Percentiles rank a stretch among this genome's conserved stretches.
Evolutionary conservation across 768 basidiomycete species (phyloP).

Genomic region (Gautieria morchelliformis): DNA sequence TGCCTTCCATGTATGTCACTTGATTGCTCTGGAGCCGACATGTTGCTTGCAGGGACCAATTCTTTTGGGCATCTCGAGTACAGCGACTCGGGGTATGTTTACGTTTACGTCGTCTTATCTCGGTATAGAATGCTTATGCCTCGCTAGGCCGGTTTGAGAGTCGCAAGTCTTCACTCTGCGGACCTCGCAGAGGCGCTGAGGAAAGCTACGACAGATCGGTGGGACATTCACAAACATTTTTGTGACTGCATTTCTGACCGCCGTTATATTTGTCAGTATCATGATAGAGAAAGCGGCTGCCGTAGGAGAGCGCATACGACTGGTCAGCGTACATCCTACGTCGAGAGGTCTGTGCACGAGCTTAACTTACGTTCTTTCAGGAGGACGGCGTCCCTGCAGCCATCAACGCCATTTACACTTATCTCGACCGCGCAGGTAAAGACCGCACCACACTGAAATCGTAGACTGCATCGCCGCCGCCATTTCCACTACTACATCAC

Average conservation of each 20-base stretch:
- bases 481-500: too few relatives aligned
- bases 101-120: too few relatives aligned
- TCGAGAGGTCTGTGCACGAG: too few relatives aligned
- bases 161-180: constrained; percentile 34
- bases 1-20: background rate
- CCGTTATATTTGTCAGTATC: too few relatives aligned
- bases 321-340: constrained; percentile 18
- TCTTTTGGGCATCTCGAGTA: constrained; percentile 56
- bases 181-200: constrained; percentile 47
- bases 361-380: constrained; percentile 18
- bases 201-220: constrained; percentile 45
- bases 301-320: constrained; percentile 34
- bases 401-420: constrained; percentile 44
- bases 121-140: background rate
- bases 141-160: constrained; percentile 38
- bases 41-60: constrained; percentile 35
- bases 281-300: constrained; percentile 55
- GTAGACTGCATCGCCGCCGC: background rate
- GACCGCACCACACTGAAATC: background rate
- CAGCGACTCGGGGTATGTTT: constrained; percentile 48
- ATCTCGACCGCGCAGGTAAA: constrained; percentile 32
- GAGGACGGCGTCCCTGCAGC: constrained; percentile 54
- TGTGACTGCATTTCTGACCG: too few relatives aligned
- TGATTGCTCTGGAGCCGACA: constrained; percentile 2
- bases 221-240: constrained; percentile 17